phyloP scores from a whole-genome alignment of 495 filamentous ascomycete species.

The Tuber indicum region DNA sequence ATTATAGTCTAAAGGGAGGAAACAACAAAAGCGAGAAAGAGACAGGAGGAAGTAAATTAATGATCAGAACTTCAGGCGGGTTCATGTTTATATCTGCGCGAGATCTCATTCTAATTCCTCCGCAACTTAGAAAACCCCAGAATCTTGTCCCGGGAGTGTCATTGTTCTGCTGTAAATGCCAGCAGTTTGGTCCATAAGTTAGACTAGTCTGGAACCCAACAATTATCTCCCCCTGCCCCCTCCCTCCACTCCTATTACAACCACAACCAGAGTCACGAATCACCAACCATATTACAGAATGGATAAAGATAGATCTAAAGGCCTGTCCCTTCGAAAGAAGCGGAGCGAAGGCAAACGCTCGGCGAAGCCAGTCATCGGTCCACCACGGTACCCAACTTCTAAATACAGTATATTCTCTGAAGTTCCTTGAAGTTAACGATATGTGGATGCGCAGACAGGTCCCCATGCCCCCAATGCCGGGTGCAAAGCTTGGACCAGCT shows the following conservation, averaged over 20 bases:
- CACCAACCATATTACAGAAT: conserved; percentile 45
- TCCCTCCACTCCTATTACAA: background rate
- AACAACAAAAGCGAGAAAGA: background rate
- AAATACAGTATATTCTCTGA: background rate
- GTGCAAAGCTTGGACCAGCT: conserved; percentile 26
- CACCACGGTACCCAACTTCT: conserved; percentile 31
- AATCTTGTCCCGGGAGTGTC: too few species aligned
- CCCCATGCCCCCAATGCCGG: conserved; percentile 42
- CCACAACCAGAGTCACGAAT: background rate
- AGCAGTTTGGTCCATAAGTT: background rate
- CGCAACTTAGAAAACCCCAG: too few species aligned
- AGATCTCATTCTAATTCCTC: background rate
- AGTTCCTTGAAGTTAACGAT: background rate
- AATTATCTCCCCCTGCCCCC: background rate
- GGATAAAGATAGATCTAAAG: conserved; percentile 59
- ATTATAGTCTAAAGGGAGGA: background rate
- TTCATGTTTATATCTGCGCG: background rate
- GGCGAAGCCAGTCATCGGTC: conserved; percentile 40
- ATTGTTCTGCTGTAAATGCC: too few species aligned
- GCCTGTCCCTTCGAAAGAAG: conserved; percentile 84
- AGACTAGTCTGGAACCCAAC: background rate
- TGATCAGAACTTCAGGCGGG: background rate
- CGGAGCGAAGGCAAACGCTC: conserved; percentile 43
- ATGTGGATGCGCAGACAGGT: conserved; percentile 30
- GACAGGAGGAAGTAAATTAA: background rate